Evolutionary conservation across 768 basidiomycete species (phyloP).

Genomic region (Scleroderma citrinum): DNA sequence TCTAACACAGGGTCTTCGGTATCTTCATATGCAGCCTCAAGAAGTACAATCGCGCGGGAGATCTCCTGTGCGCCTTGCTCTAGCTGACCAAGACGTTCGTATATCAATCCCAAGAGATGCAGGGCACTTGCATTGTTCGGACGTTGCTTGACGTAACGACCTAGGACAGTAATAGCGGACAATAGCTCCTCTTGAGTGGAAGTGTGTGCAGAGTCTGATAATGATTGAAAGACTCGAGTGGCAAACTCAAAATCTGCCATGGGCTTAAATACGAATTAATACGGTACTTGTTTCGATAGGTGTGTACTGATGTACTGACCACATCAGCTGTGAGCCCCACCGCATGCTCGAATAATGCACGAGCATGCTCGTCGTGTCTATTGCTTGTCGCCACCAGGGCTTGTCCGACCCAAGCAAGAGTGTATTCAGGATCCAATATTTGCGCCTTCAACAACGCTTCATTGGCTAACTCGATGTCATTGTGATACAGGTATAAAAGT

Average conservation of each 20-base stretch:
- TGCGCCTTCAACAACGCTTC: slow-evolving; percentile 86
- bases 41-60: slow-evolving; percentile 53
- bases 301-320: slow-evolving; percentile 45
- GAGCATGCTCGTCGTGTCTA: slow-evolving; percentile 55
- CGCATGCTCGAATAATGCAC: slow-evolving; percentile 68
- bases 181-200: slow-evolving; percentile 45
- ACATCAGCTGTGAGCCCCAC: slow-evolving; percentile 50
- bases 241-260: slow-evolving; percentile 79
- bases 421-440: slow-evolving; percentile 85
- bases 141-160: slow-evolving; percentile 62
- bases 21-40: slow-evolving; percentile 88
- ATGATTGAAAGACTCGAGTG: slow-evolving; percentile 44
- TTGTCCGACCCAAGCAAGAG: slow-evolving; percentile 88
- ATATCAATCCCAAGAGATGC: slow-evolving; percentile 80
- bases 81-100: slow-evolving; percentile 73
- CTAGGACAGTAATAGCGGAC: slow-evolving; percentile 76
- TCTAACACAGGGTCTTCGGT: slow-evolving; percentile 78
- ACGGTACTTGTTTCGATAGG: background rate
- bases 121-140: slow-evolving; percentile 69
- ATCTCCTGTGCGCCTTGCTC: slow-evolving; percentile 56
- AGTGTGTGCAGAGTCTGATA: slow-evolving; percentile 20
- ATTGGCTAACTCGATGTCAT: slow-evolving; percentile 77
- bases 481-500: slow-evolving; percentile 74
- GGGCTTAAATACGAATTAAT: slow-evolving; percentile 44
- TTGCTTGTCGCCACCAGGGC: slow-evolving; percentile 60